Base-by-base conservation (phyloP, 176 grass and related monocot species). In the Oropetium thomaeum region DNA sequence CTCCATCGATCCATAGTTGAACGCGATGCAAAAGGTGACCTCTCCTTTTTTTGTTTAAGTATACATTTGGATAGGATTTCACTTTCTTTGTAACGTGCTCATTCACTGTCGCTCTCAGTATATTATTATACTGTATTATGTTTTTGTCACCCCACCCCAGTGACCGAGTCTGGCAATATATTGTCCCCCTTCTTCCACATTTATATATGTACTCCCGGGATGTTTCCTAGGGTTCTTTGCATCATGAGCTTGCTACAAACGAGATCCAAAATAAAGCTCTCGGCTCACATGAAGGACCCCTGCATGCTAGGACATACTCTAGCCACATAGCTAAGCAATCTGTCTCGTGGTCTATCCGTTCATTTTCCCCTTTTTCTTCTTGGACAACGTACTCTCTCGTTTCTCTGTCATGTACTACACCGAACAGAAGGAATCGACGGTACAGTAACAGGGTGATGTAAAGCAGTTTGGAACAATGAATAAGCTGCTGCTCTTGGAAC, bases 391-490 rank as follows among this genome's bases (percentile, higher is more conserved):
- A 49, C 75, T 25, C 68, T 78, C 71, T 58, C 20, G 29, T 30
- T 68, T 68, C 8, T 40, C 51, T 49, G 51, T 20, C 39, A 10
- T 29, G 76, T 72, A 79, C 74, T 42, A 42, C 67, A 67, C 62
- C 81, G 29, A 49, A 39, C 64, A 60, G 33, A 40, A 28, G 57
- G 51, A 67, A 85, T 85, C 60, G 15, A 44, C 1, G 61, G 75
- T 59, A 79, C 84, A 64, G 55, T 75, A 29, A 54, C 62, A 80
- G 63, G 63, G 40, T 37, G 62, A 39, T 48, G 65, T 59, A 60
- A 61, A 80, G 77, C 29, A 80, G 77, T n/a, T 35, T 29, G 28
- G 28, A 70, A 19, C 52, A 35, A 16, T 39, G 52, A 61, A 37
- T 45, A 23, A 70, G 76, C 27, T 44, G 64, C 17, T n/a, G 42